These are phyloP conservation scores for Heracleum sosnowskyi DNA, from an alignment of 129 eudicot species.

Conservation along the genomic window DNA sequence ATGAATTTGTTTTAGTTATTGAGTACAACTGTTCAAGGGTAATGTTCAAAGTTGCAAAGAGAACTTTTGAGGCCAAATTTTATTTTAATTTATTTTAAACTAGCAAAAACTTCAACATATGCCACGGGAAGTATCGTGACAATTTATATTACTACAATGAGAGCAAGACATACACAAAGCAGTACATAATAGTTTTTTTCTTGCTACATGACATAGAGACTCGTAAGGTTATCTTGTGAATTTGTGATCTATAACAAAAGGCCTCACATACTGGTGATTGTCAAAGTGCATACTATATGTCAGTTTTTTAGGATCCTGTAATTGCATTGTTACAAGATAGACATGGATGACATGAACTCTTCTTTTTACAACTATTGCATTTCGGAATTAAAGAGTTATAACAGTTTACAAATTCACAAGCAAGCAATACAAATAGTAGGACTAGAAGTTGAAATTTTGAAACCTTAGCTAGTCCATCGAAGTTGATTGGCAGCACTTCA, in stretches of 20 bases:
- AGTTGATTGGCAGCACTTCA: conserved; percentile 74
- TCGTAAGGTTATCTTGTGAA: background rate
- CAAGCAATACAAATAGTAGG: background rate
- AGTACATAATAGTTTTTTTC: background rate
- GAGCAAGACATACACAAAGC: background rate
- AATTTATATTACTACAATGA: background rate
- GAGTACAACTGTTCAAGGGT: too few species aligned
- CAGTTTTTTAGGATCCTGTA: background rate
- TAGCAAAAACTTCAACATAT: background rate
- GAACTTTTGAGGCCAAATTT: background rate
- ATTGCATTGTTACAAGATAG: background rate
- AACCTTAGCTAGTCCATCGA: conserved; percentile 80
- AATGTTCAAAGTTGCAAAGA: background rate
- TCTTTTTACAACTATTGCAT: background rate
- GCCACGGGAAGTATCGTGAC: background rate
- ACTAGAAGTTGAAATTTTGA: conserved; percentile 5
- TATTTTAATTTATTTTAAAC: background rate
- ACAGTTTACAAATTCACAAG: background rate
- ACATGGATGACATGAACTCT: background rate
- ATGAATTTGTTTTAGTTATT: too few species aligned
- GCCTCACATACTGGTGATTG: background rate
- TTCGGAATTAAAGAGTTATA: background rate
- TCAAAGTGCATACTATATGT: background rate
- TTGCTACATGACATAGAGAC: background rate
- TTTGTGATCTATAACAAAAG: too few species aligned